A percentile compares a stretch with the other conserved stretches of the same genome.
Evolutionary conservation across 2,329 filamentous ascomycete species (phyloP).

Genomic region (Macroventuria anomochaeta): DNA sequence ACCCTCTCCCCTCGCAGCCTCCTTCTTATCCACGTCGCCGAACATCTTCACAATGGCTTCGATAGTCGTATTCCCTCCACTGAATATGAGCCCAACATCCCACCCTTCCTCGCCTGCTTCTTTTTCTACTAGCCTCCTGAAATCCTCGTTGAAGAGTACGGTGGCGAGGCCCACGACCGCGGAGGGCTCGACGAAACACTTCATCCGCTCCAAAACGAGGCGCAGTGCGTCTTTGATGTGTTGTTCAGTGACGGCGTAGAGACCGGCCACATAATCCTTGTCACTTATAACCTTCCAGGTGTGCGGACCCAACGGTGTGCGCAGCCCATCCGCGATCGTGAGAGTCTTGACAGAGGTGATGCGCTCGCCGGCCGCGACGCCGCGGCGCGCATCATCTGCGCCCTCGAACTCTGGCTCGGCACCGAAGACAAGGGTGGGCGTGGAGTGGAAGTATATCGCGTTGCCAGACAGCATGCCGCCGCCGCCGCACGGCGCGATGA

Average conservation of each 20-base stretch:
- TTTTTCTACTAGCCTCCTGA: constrained; percentile 67
- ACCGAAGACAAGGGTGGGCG: constrained; percentile 79
- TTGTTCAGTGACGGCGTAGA: constrained; percentile 79
- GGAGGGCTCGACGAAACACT: constrained; percentile 89
- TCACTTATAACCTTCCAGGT: constrained; percentile 82
- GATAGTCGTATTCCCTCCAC: constrained; percentile 69
- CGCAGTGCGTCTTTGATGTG: constrained; percentile 80
- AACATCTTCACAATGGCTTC: constrained; percentile 66
- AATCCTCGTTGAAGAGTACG: constrained; percentile 84
- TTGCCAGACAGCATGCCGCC: constrained; percentile 87
- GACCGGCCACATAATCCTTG: constrained; percentile 69
- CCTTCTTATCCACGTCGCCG: constrained; percentile 34
- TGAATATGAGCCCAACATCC: constrained; percentile 69
- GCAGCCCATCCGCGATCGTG: constrained; percentile 87
- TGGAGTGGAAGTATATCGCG: constrained; percentile 75
- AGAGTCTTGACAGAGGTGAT: constrained; percentile 73
- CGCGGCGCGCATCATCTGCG: constrained; percentile 80
- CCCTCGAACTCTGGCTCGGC: constrained; percentile 84
- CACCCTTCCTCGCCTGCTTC: constrained; percentile 77
- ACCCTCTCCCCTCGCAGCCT: constrained; percentile 50
- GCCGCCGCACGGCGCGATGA: constrained; percentile 85
- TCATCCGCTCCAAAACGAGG: constrained; percentile 84
- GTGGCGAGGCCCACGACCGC: constrained; percentile 84
- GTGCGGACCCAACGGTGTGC: constrained; percentile 77
- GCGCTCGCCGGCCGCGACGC: constrained; percentile 68